Percentiles rank a stretch among this genome's conserved stretches.
These are phyloP conservation scores for Trapa bicornis DNA, from an alignment of 345 rosid species.

Conservation along the genomic window DNA sequence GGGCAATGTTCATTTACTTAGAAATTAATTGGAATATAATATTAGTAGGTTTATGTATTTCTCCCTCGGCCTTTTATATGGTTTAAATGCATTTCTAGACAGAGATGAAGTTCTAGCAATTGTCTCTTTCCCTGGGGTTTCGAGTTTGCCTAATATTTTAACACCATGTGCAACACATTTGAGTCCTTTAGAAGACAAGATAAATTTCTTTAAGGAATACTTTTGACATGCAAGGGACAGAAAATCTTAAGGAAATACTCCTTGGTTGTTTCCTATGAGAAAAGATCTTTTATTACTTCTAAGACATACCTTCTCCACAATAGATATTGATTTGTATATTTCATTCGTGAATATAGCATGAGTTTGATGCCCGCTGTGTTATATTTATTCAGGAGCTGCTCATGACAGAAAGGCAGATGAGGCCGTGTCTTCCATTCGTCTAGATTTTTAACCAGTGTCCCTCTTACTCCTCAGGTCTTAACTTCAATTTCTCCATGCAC, in stretches of 20 bases:
- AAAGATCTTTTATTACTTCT: background rate
- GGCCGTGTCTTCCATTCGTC: too few relatives aligned
- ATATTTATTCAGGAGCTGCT: background rate
- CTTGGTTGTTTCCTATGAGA: background rate
- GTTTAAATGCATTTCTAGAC: background rate
- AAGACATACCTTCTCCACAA: background rate
- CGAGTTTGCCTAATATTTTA: too few relatives aligned
- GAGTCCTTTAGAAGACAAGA: background rate
- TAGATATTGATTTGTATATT: background rate
- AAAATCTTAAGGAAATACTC: background rate
- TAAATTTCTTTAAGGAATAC: too few relatives aligned
- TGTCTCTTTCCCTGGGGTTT: background rate
- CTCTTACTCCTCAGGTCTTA: slow-evolving; percentile 43
- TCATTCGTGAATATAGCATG: too few relatives aligned
- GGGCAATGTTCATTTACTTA: background rate
- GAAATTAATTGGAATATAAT: background rate
- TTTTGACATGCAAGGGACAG: background rate
- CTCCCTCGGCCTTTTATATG: background rate
- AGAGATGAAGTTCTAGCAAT: background rate
- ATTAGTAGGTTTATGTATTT: background rate
- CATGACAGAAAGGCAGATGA: too few relatives aligned
- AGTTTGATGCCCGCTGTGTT: background rate
- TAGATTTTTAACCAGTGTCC: too few relatives aligned
- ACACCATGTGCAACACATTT: background rate
- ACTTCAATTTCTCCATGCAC: slow-evolving; percentile 78